These are phyloP conservation scores for Leishmania mexicana DNA, from an alignment of 208 protist species.

Conservation along the genomic window DNA sequence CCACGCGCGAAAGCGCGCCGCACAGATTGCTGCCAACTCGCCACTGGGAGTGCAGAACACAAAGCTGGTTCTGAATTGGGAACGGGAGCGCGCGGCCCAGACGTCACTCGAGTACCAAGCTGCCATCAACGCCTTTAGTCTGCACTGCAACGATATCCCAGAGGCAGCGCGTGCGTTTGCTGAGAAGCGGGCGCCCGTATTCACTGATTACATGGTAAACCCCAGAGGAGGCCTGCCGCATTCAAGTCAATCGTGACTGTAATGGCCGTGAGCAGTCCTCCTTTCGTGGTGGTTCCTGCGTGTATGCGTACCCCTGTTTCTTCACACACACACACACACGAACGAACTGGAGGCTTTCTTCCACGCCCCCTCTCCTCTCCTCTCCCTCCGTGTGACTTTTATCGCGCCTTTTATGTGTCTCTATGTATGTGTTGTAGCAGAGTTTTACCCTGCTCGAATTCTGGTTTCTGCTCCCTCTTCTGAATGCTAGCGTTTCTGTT, in stretches of 20 bases:
- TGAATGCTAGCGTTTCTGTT: background rate
- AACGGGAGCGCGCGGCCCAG: slow-evolving; percentile 39
- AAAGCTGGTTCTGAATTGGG: slow-evolving; percentile 73
- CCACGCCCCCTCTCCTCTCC: background rate
- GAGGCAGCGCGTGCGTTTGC: slow-evolving; percentile 54
- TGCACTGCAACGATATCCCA: slow-evolving; percentile 64
- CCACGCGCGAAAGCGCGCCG: slow-evolving; percentile 38
- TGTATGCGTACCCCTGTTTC: background rate
- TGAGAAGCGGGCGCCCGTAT: slow-evolving; percentile 50
- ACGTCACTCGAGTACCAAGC: slow-evolving; percentile 62
- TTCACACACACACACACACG: background rate
- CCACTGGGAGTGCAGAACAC: slow-evolving; percentile 76
- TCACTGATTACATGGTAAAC: slow-evolving; percentile 64
- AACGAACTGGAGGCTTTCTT: slow-evolving; percentile 2
- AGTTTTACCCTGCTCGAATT: background rate
- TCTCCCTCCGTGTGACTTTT: background rate
- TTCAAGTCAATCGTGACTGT: background rate
- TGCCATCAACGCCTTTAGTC: slow-evolving; percentile 60
- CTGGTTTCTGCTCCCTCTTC: background rate
- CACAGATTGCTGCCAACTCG: slow-evolving; percentile 58
- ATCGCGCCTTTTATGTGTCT: background rate
- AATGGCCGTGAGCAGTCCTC: background rate
- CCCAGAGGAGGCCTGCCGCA: slow-evolving; percentile 9
- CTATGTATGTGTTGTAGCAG: background rate
- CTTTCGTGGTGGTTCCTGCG: background rate